These are phyloP conservation scores for Kitagawia praeruptora DNA, from an alignment of 129 eudicot genomes.

Conservation along the genomic window DNA sequence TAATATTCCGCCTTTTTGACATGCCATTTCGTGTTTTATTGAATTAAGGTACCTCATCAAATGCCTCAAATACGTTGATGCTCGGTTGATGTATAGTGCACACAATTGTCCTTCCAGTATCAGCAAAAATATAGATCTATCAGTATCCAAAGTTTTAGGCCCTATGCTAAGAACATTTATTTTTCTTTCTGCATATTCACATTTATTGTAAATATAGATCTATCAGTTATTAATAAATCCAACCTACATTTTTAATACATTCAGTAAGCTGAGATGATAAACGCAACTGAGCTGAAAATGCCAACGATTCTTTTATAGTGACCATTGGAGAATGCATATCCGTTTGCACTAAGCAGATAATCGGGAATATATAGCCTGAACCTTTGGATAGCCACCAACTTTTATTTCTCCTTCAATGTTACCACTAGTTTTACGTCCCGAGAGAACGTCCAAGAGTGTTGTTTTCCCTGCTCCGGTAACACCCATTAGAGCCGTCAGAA, in stretches of 20 bases:
- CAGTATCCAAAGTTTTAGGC: background rate
- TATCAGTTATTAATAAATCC: background rate
- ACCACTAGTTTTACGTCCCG: slow-evolving; percentile 54
- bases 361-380: slow-evolving; percentile 41
- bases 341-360: slow-evolving; percentile 52
- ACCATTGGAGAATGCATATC: slow-evolving; percentile 51
- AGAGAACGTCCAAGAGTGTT: slow-evolving; percentile 48
- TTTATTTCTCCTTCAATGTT: slow-evolving; percentile 45
- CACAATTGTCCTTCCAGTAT: slow-evolving; percentile 46
- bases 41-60: slow-evolving; percentile 32
- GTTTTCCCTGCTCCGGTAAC: slow-evolving; percentile 66
- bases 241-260: slow-evolving; percentile 30
- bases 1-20: background rate
- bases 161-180: background rate
- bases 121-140: slow-evolving; percentile 29
- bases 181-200: background rate
- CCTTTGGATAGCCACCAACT: slow-evolving; percentile 46
- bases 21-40: background rate
- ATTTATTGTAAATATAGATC: background rate
- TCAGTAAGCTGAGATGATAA: slow-evolving; percentile 32
- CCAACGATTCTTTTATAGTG: slow-evolving; percentile 42
- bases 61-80: slow-evolving; percentile 36
- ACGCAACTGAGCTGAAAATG: slow-evolving; percentile 47
- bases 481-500: slow-evolving; percentile 55
- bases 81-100: slow-evolving; percentile 52